Conservation (phyloP, 805 yeast species). For the Vanderwaltozyma verrucispora region DNA sequence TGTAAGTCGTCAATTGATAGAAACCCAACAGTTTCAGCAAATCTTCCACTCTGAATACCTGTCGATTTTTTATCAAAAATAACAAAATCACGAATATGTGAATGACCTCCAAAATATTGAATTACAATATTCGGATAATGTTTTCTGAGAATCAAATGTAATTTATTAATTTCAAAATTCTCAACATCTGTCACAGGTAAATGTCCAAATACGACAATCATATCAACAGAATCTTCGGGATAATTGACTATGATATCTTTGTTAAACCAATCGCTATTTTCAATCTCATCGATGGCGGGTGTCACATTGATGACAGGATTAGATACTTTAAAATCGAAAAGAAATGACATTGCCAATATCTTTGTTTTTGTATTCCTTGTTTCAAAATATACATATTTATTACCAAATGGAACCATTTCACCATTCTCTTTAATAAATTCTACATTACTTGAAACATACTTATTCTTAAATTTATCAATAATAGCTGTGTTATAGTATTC, state of each 20-base stretch:
- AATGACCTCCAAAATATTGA: slow-evolving; percentile 90
- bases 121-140: slow-evolving; percentile 53
- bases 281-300: slow-evolving; percentile 40
- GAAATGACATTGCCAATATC: slow-evolving; percentile 63
- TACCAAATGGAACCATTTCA: slow-evolving; percentile 54
- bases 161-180: slow-evolving; percentile 26
- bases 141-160: slow-evolving; percentile 39
- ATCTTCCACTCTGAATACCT: slow-evolving; percentile 87
- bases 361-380: slow-evolving; percentile 45
- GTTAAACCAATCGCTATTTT: slow-evolving; percentile 55
- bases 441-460: slow-evolving; percentile 65
- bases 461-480: slow-evolving; percentile 41
- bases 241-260: slow-evolving; percentile 30
- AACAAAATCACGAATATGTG: slow-evolving; percentile 80
- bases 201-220: slow-evolving; percentile 68
- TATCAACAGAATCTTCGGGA: slow-evolving; percentile 42
- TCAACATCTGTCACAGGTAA: slow-evolving; percentile 46
- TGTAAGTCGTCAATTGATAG: slow-evolving; percentile 41
- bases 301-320: slow-evolving; percentile 56
- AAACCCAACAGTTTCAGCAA: slow-evolving; percentile 91
- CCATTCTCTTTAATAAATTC: slow-evolving; percentile 39
- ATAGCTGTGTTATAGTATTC: slow-evolving; percentile 56
- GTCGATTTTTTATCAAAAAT: slow-evolving; percentile 55
- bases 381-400: slow-evolving; percentile 50
- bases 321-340: slow-evolving; percentile 54